These are phyloP conservation scores for Posidonia australis DNA, from an alignment of 106 monocot species.

Conservation along the genomic window DNA sequence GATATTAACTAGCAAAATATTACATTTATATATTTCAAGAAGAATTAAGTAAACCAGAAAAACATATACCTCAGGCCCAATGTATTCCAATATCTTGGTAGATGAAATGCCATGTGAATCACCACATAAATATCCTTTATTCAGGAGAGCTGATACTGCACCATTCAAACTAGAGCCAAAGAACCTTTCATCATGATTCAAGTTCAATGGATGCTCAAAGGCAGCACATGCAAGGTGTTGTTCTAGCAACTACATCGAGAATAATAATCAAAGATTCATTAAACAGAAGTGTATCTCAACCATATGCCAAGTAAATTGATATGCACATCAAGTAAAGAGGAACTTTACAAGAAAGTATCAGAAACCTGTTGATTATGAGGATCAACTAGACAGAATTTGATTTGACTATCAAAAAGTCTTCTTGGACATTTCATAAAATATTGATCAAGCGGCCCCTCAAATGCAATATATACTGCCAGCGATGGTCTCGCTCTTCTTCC, in stretches of 20 bases:
- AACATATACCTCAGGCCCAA: slow-evolving; percentile 57
- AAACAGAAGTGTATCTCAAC: not conserved
- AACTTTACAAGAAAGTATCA: not conserved
- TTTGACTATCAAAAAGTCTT: slow-evolving; percentile 54
- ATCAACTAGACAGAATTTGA: slow-evolving; percentile 80
- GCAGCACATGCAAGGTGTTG: slow-evolving; percentile 92
- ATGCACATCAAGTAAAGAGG: no score
- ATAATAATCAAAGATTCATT: not conserved
- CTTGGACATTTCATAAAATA: slow-evolving; percentile 90
- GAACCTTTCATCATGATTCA: slow-evolving; percentile 62
- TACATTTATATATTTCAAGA: not conserved
- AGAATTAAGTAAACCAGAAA: not conserved
- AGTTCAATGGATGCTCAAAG: slow-evolving; percentile 59
- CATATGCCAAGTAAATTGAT: no score
- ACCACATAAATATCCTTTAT: slow-evolving; percentile 42
- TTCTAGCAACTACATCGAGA: slow-evolving; percentile 46
- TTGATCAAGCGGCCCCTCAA: slow-evolving; percentile 96
- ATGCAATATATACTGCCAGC: slow-evolving; percentile 84
- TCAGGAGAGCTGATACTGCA: slow-evolving; percentile 39
- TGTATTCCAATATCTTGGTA: slow-evolving; percentile 53
- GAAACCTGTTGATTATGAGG: slow-evolving; percentile 70
- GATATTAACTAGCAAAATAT: not conserved
- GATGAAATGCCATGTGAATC: slow-evolving; percentile 25
- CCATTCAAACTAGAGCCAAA: slow-evolving; percentile 48
- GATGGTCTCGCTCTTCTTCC: slow-evolving; percentile 69